These are phyloP conservation scores for Westerdykella aurantiaca DNA, from an alignment of 2,329 filamentous ascomycete species.

Conservation along the genomic window DNA sequence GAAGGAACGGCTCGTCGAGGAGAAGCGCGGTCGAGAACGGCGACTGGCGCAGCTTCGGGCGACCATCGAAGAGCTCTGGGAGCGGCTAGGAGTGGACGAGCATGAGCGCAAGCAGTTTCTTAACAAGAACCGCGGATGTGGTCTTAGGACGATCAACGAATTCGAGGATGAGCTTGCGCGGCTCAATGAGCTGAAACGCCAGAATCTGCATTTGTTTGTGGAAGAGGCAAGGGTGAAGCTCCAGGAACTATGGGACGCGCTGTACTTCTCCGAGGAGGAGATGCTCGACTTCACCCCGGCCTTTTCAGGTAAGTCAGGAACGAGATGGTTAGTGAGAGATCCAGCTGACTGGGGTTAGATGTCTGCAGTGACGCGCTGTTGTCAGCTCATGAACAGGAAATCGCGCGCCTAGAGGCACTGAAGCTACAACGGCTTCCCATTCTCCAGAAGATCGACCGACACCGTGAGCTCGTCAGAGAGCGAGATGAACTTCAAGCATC, in stretches of 20 bases:
- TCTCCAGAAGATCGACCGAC: conserved; percentile 73
- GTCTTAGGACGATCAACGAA: conserved; percentile 87
- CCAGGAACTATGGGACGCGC: conserved; percentile 88
- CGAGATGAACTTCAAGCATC: conserved; percentile 82
- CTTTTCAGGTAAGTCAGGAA: conserved; percentile 55
- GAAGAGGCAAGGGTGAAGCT: conserved; percentile 87
- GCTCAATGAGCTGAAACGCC: conserved; percentile 85
- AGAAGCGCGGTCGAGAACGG: conserved; percentile 81
- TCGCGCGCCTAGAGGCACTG: conserved; percentile 71
- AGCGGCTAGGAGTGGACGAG: conserved; percentile 77
- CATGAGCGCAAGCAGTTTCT: conserved; percentile 79
- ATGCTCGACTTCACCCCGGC: conserved; percentile 98
- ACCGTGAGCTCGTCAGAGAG: conserved; percentile 76
- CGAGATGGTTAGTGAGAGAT: not conserved
- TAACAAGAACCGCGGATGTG: conserved; percentile 81
- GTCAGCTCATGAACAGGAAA: conserved; percentile 90
- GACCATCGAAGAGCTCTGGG: conserved; percentile 83
- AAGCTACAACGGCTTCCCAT: conserved; percentile 83
- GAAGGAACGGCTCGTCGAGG: conserved; percentile 77
- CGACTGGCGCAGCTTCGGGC: conserved; percentile 67
- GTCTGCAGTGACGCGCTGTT: conserved; percentile 94
- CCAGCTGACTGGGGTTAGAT: conserved; percentile 44
- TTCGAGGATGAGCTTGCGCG: conserved; percentile 85
- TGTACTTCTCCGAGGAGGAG: conserved; percentile 96
- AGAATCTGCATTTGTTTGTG: conserved; percentile 93